Evolutionary conservation across 2,329 filamentous ascomycete species (phyloP), one percentile per base, ranked within the genome.

Genomic region (Beauveria scarabaeidicola): DNA sequence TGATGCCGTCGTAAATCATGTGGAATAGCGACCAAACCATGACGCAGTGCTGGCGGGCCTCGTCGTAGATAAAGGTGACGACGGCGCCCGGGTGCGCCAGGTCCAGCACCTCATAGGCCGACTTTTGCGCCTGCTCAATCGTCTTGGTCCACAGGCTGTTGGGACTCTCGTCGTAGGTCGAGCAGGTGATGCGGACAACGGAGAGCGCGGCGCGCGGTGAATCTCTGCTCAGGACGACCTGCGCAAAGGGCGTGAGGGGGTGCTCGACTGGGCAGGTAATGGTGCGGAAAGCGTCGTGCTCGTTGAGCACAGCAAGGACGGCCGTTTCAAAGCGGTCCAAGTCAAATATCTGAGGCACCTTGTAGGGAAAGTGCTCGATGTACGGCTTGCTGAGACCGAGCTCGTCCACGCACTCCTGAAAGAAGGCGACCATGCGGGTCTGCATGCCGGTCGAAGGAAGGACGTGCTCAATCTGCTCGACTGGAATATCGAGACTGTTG

Each of bases 21-120:
- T 72, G 72, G 61, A 72, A 72, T 62, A 72, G 66, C 21, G 70
- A 66, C 1, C 72, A 58, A 1, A 71, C 68, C 65, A 69, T 70
- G 3, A 66, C 60, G 46, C 60, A 62, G 40, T 58, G 60, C 48
- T 43, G 44, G 11, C 52, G 50, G 5, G 25, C 21, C 10, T 55
- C 50, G 25, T 59, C 59, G 56, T 58, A 62, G 29, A 62, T 25
- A 8, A 52, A 62, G 7, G 60, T 51, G 21, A 60, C 40, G 21
- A 59, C 51, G 51, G 57, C 52, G 27, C 56, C 57, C 3, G 57
- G 60, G 7, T 52, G 43, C 19, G 56, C 60, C 17, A 56, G 51
- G 36, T 38, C 21, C 36, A 62, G 59, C 32, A 46, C 36, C 43
- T 59, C 60, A 21, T 46, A 52, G 23, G 60, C 60, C 3, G 56